phyloP scores from a whole-genome alignment of 164 flowering plant genomes.

The Macadamia integrifolia region DNA sequence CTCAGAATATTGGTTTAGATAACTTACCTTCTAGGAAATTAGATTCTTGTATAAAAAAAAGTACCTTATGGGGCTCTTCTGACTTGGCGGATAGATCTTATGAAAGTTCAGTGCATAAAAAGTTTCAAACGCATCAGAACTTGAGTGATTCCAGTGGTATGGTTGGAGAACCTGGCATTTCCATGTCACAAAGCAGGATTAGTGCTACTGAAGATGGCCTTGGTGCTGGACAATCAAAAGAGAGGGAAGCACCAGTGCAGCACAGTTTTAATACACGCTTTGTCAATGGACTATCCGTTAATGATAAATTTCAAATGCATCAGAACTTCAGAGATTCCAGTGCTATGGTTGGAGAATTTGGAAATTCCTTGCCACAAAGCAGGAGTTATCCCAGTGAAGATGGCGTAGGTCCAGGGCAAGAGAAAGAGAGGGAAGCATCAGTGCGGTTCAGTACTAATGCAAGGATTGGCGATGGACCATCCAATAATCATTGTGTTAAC shows the following conservation, averaged over 20 bases:
- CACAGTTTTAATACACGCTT: too few species aligned
- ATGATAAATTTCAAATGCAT: constrained; percentile 10
- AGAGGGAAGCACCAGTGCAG: constrained; percentile 3
- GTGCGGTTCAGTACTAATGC: constrained; percentile 14
- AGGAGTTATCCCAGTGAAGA: constrained; percentile 17
- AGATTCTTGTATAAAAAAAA: constrained; percentile 15
- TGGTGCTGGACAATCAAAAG: constrained; percentile 13
- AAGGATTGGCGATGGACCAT: constrained; percentile 15
- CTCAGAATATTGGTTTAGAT: constrained; percentile 20
- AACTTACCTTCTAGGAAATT: constrained; percentile 6
- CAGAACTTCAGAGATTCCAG: too few species aligned
- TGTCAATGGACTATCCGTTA: too few species aligned
- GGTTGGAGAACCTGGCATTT: constrained; percentile 17
- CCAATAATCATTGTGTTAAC: constrained; percentile 12
- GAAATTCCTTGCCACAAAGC: constrained; percentile 13
- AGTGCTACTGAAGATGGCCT: constrained; percentile 21
- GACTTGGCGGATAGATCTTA: constrained; percentile 8
- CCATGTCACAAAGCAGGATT: constrained; percentile 7
- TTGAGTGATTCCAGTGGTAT: constrained; percentile 16
- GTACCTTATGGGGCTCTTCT: constrained; percentile 27
- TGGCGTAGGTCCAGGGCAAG: constrained; percentile 12
- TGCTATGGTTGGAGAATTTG: neutral
- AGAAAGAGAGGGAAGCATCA: constrained; percentile 17
- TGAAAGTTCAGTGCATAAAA: constrained; percentile 12
- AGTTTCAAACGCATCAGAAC: constrained; percentile 18